Percentiles rank a stretch among this genome's conserved stretches.
Evolutionary conservation across 1,139 yeast species (phyloP).

Genomic region (Blastobotrys aristatus): DNA sequence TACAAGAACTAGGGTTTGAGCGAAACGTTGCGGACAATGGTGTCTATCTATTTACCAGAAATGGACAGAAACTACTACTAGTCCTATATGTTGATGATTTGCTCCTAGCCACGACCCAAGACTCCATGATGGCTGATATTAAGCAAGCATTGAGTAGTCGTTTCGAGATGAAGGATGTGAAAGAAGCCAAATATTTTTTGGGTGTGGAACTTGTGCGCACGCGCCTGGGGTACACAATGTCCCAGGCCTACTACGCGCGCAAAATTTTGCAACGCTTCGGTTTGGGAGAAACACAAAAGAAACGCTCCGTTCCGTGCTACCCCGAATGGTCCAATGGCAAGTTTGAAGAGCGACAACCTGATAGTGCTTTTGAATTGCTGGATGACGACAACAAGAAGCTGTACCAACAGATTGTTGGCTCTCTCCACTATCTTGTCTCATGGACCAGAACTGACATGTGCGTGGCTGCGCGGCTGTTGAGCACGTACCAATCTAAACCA

Average conservation of each 20-base stretch:
- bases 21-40: not conserved
- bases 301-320: too few relatives aligned
- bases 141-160: conserved; percentile 2
- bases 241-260: conserved; percentile 12
- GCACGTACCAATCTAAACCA: not conserved
- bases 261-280: too few relatives aligned
- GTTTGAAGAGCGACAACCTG: too few relatives aligned
- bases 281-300: too few relatives aligned
- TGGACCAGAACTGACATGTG: too few relatives aligned
- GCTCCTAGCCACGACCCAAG: not conserved
- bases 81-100: conserved; percentile 4
- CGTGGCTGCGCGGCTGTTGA: too few relatives aligned
- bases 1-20: conserved; percentile 12
- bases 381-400: not conserved
- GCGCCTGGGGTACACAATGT: not conserved
- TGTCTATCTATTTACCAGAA: not conserved
- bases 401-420: too few relatives aligned
- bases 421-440: too few relatives aligned
- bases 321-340: too few relatives aligned
- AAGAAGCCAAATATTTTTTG: conserved; percentile 14
- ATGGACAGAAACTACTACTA: not conserved
- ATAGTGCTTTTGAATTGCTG: conserved; percentile 6
- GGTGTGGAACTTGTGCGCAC: conserved; percentile 14
- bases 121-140: too few relatives aligned
- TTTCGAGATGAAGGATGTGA: conserved; percentile 17